Evolutionary conservation across 805 yeast genomes (phyloP), one percentile per base, ranked within the genome.

Genomic region (Wickerhamomyces strasburgensis): DNA sequence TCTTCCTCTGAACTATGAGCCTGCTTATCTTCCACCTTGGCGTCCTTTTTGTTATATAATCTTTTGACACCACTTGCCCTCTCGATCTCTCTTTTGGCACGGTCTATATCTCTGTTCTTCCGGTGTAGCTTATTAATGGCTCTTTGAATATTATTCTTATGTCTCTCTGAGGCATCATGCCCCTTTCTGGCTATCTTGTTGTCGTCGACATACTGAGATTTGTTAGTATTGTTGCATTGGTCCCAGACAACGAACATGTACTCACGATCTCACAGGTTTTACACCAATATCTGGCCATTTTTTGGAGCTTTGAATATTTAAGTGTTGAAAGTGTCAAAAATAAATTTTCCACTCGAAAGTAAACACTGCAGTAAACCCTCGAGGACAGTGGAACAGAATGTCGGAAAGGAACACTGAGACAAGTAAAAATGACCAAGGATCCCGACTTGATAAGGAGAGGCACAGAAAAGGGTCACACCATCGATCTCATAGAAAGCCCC

Each of bases 211-310:
- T 63, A 66, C 69, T 65, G 27, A 9, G 16, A 17, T 17, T 10
- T 33, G 37, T 37, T 24, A 34, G 33, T 18, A 32, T 6, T 18
- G n/a, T 11, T 5, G 29, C 9, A 28, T 25, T 14, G 14, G 8
- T n/a, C 13, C 4, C 11, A 39, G 10, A 16, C 10, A 9, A 4
- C 15, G 10, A 14, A 11, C 6, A n/a, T 6, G 23, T 13, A 51
- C 64, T 36, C 40, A 65, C 70, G 14, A 46, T 43, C 17, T 56
- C 53, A 42, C 72, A 67, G 5, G 55, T 47, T 35, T 61, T 60
- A 27, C 53, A 48, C 51, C 51, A 48, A 24, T 24, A 32, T 11
- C 47, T 40, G 13, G 38, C 38, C 51, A 47, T 46, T 18, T n/a
- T n/a, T n/a, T n/a, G n/a, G n/a, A n/a, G n/a, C n/a, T n/a, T n/a